Base-by-base conservation (phyloP, 371 early-diverging fungal genomes). In the Apophysomyces ossiformis region DNA sequence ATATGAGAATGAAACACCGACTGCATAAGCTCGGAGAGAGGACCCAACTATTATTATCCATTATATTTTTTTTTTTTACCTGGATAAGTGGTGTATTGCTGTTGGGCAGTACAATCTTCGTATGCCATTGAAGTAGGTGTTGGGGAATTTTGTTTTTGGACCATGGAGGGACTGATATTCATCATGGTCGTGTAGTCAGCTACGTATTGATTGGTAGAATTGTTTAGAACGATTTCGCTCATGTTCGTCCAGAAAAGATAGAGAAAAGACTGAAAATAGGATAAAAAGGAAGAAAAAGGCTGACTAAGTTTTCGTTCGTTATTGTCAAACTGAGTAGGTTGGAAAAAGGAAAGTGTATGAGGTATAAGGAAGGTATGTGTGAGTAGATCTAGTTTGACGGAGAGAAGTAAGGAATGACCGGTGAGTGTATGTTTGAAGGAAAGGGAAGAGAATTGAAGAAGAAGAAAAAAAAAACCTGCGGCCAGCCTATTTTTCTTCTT, bases 121-220 rank as follows among this genome's bases (percentile, higher is more conserved):
- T 65, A 70, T 46, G 70, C 32, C n/a, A 68, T 64, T 11, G 61
- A 63, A 47, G 72, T 41, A 38, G 64, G 37, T 11, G 57, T 37
- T 12, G 57, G 44, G 11, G 67, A 57, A n/a, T 50, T 50, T 5
- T 58, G 39, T 64, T 78, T 75, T 61, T 74, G 72, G 41, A 72
- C 78, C 61, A 80, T 65, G 32, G 69, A 62, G 39, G 81, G 68
- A 58, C 72, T 63, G 45, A 74, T 72, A 61, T 72, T 73, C 37
- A 75, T 60, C 69, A 80, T 70, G 64, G 69, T 69, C 8, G 76
- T 56, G 38, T 74, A 76, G 18, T 79, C 75, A 32, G 72, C 58
- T 35, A 71, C 64, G 61, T 74, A 76, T 21, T 74, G 66, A 54
- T 72, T 69, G 59, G 65, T 37, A 56, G 67, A 39, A 26, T 54